phyloP scores from a whole-genome alignment of 2,329 filamentous ascomycete species.

The Phialocephala sp. region DNA sequence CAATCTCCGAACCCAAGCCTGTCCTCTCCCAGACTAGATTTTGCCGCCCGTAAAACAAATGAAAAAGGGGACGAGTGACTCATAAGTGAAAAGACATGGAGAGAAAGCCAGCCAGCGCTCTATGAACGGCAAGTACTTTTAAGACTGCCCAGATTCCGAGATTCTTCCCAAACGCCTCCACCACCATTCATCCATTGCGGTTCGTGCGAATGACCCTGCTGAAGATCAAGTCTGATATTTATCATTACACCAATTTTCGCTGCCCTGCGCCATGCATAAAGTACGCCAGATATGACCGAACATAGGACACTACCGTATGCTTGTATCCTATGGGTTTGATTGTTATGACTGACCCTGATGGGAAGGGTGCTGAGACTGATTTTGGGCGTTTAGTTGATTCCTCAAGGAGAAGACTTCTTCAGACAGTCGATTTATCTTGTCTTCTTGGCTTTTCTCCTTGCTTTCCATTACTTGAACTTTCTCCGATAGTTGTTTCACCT shows the following conservation, averaged over 20 bases:
- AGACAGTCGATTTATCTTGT: conserved; percentile 40
- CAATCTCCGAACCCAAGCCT: conserved; percentile 10
- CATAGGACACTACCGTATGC: conserved; percentile 38
- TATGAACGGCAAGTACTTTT: conserved; percentile 21
- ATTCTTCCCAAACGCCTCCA: conserved; percentile 25
- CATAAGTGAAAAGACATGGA: conserved; percentile 12
- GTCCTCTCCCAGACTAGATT: conserved; percentile 7
- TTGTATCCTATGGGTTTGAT: conserved; percentile 33
- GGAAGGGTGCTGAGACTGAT: conserved; percentile 28
- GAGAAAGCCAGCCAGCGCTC: conserved; percentile 17
- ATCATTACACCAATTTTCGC: conserved; percentile 37
- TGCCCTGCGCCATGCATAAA: conserved; percentile 36
- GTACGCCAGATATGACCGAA: conserved; percentile 32
- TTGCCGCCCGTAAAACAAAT: conserved; percentile 19
- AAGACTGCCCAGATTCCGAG: conserved; percentile 11
- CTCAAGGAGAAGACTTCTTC: conserved; percentile 39
- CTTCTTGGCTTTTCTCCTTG: conserved; percentile 38
- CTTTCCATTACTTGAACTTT: conserved; percentile 49
- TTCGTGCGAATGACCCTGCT: conserved; percentile 25
- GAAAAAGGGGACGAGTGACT: conserved; percentile 17
- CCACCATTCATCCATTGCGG: conserved; percentile 20
- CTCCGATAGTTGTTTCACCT: conserved; percentile 54
- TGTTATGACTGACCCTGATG: conserved; percentile 34
- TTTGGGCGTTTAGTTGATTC: conserved; percentile 36
- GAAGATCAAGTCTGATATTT: conserved; percentile 32